Conservation (phyloP, 768 basidiomycete species). For the Lactarius evosmus region DNA sequence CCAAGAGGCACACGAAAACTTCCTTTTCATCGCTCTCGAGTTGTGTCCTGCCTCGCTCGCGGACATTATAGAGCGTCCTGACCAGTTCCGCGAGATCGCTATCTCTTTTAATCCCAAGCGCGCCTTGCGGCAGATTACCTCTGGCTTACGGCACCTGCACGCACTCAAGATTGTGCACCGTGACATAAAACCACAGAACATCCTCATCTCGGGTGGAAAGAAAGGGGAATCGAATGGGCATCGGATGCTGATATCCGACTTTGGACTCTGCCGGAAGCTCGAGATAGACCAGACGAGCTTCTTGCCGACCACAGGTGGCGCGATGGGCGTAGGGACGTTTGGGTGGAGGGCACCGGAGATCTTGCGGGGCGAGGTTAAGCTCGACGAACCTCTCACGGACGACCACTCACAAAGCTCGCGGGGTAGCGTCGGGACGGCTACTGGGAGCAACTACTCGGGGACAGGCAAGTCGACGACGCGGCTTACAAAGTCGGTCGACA, state of each 20-base stretch:
- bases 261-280: slow-evolving; percentile 93
- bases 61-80: slow-evolving; percentile 79
- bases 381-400: slow-evolving; percentile 69
- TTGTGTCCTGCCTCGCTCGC: slow-evolving; percentile 88
- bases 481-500: slow-evolving; percentile 92
- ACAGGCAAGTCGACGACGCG: slow-evolving; percentile 51
- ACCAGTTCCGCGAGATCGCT: slow-evolving; percentile 73
- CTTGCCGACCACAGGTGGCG: slow-evolving; percentile 85
- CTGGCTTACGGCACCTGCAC: slow-evolving; percentile 87
- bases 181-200: slow-evolving; percentile 98
- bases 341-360: slow-evolving; percentile 99
- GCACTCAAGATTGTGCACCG: slow-evolving; percentile 95
- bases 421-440: slow-evolving; percentile 57
- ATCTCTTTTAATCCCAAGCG: slow-evolving; percentile 81
- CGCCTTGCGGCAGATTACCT: slow-evolving; percentile 81
- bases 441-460: slow-evolving; percentile 36
- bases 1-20: slow-evolving; percentile 89
- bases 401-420: slow-evolving; percentile 65
- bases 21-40: slow-evolving; percentile 97
- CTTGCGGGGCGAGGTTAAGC: slow-evolving; percentile 86
- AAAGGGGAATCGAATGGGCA: slow-evolving; percentile 49
- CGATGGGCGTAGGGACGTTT: slow-evolving; percentile 87
- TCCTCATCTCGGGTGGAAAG: slow-evolving; percentile 76
- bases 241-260: slow-evolving; percentile 93
- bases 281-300: slow-evolving; percentile 97